A percentile compares a stretch with the other conserved stretches of the same genome.
phyloP scores from a whole-genome alignment of 768 basidiomycete species.

The Lactifluus hygrophoroides region DNA sequence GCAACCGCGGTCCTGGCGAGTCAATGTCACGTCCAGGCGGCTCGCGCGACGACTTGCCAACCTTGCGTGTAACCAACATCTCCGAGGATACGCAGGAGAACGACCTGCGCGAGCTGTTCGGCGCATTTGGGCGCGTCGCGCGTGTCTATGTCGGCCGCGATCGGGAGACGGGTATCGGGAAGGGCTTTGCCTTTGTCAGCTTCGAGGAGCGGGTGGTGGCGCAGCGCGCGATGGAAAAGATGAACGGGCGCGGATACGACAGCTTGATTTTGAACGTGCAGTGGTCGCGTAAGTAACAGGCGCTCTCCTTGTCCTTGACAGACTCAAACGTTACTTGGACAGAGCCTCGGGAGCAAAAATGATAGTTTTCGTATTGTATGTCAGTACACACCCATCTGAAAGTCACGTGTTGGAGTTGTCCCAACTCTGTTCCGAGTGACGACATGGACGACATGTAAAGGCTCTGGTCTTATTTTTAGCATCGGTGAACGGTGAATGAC shows the following conservation, averaged over 20 bases:
- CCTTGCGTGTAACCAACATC: slow-evolving; percentile 94
- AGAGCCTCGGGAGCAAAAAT: slow-evolving; percentile 34
- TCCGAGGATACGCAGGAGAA: slow-evolving; percentile 92
- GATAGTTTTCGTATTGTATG: slow-evolving; percentile 1
- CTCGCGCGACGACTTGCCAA: slow-evolving; percentile 85
- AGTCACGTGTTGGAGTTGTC: too few relatives aligned
- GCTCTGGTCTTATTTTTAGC: not conserved
- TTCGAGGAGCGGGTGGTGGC: slow-evolving; percentile 78
- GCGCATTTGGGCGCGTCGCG: slow-evolving; percentile 73
- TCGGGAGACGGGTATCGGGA: slow-evolving; percentile 88
- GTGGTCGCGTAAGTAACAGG: slow-evolving; percentile 48
- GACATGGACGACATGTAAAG: too few relatives aligned
- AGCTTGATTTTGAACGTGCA: slow-evolving; percentile 72
- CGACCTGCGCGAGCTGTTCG: slow-evolving; percentile 89
- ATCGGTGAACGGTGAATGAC: too few relatives aligned
- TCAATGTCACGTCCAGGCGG: slow-evolving; percentile 30
- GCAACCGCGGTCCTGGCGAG: slow-evolving; percentile 20
- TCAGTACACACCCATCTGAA: too few relatives aligned
- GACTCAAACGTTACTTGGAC: slow-evolving; percentile 1
- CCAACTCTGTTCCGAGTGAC: too few relatives aligned
- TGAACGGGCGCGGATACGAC: slow-evolving; percentile 88
- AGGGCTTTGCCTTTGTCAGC: slow-evolving; percentile 96
- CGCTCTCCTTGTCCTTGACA: not conserved
- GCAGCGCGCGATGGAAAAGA: slow-evolving; percentile 85
- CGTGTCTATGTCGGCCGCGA: slow-evolving; percentile 94